Evolutionary conservation across 208 protist genomes (phyloP).

Genomic region (Wallacemonas sp.): DNA sequence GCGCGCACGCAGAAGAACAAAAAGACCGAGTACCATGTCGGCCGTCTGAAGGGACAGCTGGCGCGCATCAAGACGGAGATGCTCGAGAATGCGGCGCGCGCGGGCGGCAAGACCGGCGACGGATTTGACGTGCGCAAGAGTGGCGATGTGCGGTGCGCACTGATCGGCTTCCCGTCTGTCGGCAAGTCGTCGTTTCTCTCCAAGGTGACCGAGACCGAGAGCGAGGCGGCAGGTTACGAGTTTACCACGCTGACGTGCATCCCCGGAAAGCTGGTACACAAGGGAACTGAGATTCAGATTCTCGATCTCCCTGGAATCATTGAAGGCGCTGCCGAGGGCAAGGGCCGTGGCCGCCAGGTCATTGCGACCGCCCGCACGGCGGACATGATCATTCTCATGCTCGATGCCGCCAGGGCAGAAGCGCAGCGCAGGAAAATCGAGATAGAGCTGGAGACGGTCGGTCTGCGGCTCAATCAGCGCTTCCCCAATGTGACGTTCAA

Average conservation of each 20-base stretch:
- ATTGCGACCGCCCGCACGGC: slow-evolving; percentile 96
- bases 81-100: slow-evolving; percentile 85
- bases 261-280: slow-evolving; percentile 96
- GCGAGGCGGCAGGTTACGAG: slow-evolving; percentile 96
- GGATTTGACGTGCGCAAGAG: slow-evolving; percentile 96
- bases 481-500: slow-evolving; percentile 96
- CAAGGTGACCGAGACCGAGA: slow-evolving; percentile 95
- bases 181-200: slow-evolving; percentile 98
- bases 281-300: slow-evolving; percentile 97
- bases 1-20: slow-evolving; percentile 98
- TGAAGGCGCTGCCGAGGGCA: slow-evolving; percentile 96
- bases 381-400: slow-evolving; percentile 98
- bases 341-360: slow-evolving; percentile 97
- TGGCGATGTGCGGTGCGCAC: slow-evolving; percentile 92
- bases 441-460: slow-evolving; percentile 94
- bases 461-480: slow-evolving; percentile 95
- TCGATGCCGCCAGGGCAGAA: slow-evolving; percentile 95
- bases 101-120: slow-evolving; percentile 68
- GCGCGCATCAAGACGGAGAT: slow-evolving; percentile 95
- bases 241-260: slow-evolving; percentile 99
- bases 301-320: slow-evolving; percentile 99
- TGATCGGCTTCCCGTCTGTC: slow-evolving; percentile 96
- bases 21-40: slow-evolving; percentile 97
- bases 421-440: slow-evolving; percentile 92
- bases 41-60: slow-evolving; percentile 96